Evolutionary conservation across 495 filamentous ascomycete species (phyloP).

Genomic region (Patellaria atrata): DNA sequence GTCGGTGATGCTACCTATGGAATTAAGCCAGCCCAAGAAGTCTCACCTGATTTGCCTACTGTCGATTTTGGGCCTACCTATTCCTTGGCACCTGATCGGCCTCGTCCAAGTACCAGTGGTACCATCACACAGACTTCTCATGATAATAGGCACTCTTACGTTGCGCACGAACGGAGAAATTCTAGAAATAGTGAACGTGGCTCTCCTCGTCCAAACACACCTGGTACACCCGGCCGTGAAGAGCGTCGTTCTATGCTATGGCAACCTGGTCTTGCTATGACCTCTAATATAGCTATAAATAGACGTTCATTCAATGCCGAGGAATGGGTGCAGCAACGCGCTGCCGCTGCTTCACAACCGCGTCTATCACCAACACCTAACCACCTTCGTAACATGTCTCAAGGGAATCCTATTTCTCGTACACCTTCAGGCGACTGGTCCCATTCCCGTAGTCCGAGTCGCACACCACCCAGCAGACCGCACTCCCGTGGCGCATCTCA

Average conservation of each 20-base stretch:
- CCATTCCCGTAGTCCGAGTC: slow-evolving; percentile 15
- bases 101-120: slow-evolving; percentile 29
- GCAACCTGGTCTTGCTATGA: slow-evolving; percentile 46
- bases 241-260: too few relatives aligned
- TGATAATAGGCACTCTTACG: too few relatives aligned
- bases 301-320: slow-evolving; percentile 44
- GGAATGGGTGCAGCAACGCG: slow-evolving; percentile 77
- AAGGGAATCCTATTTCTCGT: slow-evolving; percentile 26
- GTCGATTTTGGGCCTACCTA: slow-evolving; percentile 82
- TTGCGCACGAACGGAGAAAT: too few relatives aligned
- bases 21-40: slow-evolving; percentile 21
- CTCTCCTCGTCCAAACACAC: too few relatives aligned
- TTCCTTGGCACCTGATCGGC: slow-evolving; percentile 35
- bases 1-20: slow-evolving; percentile 48
- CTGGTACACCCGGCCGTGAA: too few relatives aligned
- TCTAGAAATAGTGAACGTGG: too few relatives aligned
- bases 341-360: slow-evolving; percentile 43
- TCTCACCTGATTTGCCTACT: slow-evolving; percentile 43
- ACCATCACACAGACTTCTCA: slow-evolving; percentile 24
- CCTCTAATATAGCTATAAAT: slow-evolving; percentile 5
- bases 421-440: slow-evolving; percentile 43
- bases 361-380: slow-evolving; percentile 27
- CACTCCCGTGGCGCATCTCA: slow-evolving; percentile 20
- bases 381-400: slow-evolving; percentile 24
- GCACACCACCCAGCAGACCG: slow-evolving; percentile 18